Evolutionary conservation across 306 rosid species (phyloP), one percentile per base, ranked within the genome.

Genomic region (Fragaria ananassa): DNA sequence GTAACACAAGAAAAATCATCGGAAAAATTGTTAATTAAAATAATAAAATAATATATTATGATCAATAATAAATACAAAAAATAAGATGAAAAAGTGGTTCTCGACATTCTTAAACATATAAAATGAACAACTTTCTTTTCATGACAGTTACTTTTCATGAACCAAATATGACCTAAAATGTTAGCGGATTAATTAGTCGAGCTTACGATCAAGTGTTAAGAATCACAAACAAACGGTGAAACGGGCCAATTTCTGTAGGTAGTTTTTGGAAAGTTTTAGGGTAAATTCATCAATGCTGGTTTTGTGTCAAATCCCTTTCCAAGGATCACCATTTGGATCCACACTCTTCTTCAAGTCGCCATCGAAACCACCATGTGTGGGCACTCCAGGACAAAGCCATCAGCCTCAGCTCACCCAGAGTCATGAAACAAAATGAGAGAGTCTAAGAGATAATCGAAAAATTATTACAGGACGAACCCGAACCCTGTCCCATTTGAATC

Each of bases 301-400:
- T 83, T 80, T 63, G 82, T 86, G 96, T 86, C 80, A 77, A 88
- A 93, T 91, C 96, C 81, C 85, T 90, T 77, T 93, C 92, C 9
- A 80, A 81, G 85, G 88, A 90, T 93, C 90, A 74, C 35, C 37
- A 66, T 21, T 66, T 76, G 85, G 88, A 93, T 91, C 81, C 83
- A 83, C 89, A 77, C 86, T 78, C 77, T 66, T 80, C 53, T 81
- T 64, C 74, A 71, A 66, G 92, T 93, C 92, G 49, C 92, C 45
- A 79, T 91, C 97, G 83, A 54, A 79, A 76, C 75, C 53, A 78
- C 79, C 82, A 86, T 89, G 82, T 84, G 67, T 84, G 78, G 79
- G 77, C 96, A 82, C 87, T 82, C 82, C 71, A 82, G 69, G 91
- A 88, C 93, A 86, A 86, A 81, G 66, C 77, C 87, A 77, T 78